Percentiles rank a stretch among this genome's conserved stretches.
These are phyloP conservation scores for Sporothrix globosa DNA, from an alignment of 2,329 filamentous ascomycete species.

Conservation along the genomic window DNA sequence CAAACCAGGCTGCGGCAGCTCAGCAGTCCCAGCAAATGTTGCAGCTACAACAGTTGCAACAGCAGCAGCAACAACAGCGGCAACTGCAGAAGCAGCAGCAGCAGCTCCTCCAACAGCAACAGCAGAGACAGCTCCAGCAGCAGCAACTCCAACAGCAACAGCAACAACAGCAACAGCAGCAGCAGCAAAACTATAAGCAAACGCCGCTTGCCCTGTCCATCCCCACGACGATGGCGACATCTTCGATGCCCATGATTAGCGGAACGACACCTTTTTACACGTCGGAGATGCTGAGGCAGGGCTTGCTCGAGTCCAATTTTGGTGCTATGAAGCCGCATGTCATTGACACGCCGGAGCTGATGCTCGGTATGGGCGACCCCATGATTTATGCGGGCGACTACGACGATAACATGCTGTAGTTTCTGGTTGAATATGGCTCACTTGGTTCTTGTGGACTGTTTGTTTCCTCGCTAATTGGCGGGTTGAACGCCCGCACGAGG, in stretches of 20 bases:
- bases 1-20: constrained; percentile 44
- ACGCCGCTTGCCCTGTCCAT: constrained; percentile 11
- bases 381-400: constrained; percentile 62
- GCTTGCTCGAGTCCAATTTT: constrained; percentile 56
- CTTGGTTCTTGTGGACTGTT: no score
- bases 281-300: constrained; percentile 54
- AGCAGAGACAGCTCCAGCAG: constrained; percentile 19
- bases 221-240: constrained; percentile 11
- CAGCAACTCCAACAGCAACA: constrained; percentile 18
- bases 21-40: constrained; percentile 20
- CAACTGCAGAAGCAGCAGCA: constrained; percentile 24
- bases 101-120: constrained; percentile 16
- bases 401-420: constrained; percentile 46
- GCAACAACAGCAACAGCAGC: constrained; percentile 18
- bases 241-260: constrained; percentile 30
- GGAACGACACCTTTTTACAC: constrained; percentile 43
- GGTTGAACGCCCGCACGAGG: neutral
- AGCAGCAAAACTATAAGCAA: constrained; percentile 24
- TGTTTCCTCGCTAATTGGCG: neutral
- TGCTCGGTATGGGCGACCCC: constrained; percentile 61
- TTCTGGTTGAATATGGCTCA: neutral
- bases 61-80: constrained; percentile 12
- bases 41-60: constrained; percentile 23
- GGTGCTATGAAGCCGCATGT: constrained; percentile 60
- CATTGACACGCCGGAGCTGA: constrained; percentile 57